phyloP scores from a whole-genome alignment of 2,329 filamentous ascomycete species.

The Microcyclospora pomicola region DNA sequence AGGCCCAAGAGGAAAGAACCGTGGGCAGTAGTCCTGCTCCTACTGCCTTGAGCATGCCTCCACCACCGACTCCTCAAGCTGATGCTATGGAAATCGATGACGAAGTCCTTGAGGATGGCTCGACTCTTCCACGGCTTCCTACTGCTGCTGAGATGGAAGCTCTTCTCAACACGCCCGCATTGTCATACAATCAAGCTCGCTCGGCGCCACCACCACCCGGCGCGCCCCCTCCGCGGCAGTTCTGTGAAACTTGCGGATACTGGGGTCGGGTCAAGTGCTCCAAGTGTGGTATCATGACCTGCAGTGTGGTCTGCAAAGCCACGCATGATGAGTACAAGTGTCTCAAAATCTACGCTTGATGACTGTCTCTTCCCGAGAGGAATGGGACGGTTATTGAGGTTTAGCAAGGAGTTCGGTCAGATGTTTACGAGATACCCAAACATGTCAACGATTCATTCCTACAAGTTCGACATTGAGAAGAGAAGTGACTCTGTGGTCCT shows the following conservation, averaged over 20 bases:
- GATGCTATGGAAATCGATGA: conserved; percentile 29
- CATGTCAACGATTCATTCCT: too few species aligned
- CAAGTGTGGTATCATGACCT: conserved; percentile 67
- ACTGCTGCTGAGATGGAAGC: conserved; percentile 42
- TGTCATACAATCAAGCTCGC: conserved; percentile 53
- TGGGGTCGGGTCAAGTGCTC: conserved; percentile 65
- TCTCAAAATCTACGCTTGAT: conserved; percentile 34
- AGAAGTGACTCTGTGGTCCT: too few species aligned
- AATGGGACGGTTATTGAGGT: neutral
- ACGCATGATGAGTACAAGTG: conserved; percentile 60
- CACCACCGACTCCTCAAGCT: conserved; percentile 3
- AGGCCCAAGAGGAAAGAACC: conserved; percentile 16
- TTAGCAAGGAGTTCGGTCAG: neutral
- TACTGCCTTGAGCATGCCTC: conserved; percentile 1
- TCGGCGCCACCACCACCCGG: conserved; percentile 26
- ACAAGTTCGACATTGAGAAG: too few species aligned
- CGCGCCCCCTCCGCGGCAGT: conserved; percentile 43
- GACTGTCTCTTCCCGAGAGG: neutral
- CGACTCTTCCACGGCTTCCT: conserved; percentile 12
- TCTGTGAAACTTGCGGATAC: conserved; percentile 71
- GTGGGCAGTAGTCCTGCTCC: conserved; percentile 16
- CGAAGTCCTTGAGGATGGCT: conserved; percentile 30
- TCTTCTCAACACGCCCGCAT: conserved; percentile 48
- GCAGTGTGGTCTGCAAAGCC: conserved; percentile 60
- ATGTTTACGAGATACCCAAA: too few species aligned